Percentiles rank a stretch among this genome's conserved stretches.
These are phyloP conservation scores for Apiospora saccharicola DNA, from an alignment of 2,329 filamentous ascomycete species.

Conservation along the genomic window DNA sequence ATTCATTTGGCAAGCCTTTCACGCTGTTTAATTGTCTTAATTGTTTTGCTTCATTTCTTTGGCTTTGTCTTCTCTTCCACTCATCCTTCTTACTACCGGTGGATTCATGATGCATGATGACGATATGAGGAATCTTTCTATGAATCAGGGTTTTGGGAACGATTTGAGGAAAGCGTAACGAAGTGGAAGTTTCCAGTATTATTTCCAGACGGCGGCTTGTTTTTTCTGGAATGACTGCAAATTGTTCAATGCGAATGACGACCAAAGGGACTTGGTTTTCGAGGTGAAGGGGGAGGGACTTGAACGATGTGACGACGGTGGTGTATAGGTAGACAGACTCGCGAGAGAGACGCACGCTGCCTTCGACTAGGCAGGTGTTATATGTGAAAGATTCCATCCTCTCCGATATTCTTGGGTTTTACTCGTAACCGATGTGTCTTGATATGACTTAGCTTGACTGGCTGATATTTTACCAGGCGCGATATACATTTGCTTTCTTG, in stretches of 20 bases:
- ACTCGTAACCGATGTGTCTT: background rate
- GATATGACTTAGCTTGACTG: background rate
- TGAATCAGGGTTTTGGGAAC: background rate
- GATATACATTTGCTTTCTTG: background rate
- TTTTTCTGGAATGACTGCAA: background rate
- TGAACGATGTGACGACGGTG: background rate
- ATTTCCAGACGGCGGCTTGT: background rate
- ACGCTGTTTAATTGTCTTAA: conserved; percentile 5
- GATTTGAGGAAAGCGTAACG: conserved; percentile 19
- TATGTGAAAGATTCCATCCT: background rate
- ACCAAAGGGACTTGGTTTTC: too few species aligned
- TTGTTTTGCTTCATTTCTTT: background rate
- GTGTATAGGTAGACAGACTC: conserved; percentile 13
- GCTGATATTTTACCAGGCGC: background rate
- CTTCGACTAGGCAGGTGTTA: background rate
- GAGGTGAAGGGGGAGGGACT: background rate
- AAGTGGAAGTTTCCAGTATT: background rate
- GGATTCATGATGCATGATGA: conserved; percentile 22
- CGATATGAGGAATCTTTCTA: conserved; percentile 9
- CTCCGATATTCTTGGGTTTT: background rate
- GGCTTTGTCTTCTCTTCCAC: background rate
- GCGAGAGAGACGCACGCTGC: background rate
- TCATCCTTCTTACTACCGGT: conserved; percentile 16
- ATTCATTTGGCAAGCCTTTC: background rate
- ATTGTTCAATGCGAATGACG: background rate